A percentile compares a stretch with the other conserved stretches of the same genome.
Evolutionary conservation across 371 early-diverging fungal species (phyloP).

Genomic region (Zychaea mexicana): DNA sequence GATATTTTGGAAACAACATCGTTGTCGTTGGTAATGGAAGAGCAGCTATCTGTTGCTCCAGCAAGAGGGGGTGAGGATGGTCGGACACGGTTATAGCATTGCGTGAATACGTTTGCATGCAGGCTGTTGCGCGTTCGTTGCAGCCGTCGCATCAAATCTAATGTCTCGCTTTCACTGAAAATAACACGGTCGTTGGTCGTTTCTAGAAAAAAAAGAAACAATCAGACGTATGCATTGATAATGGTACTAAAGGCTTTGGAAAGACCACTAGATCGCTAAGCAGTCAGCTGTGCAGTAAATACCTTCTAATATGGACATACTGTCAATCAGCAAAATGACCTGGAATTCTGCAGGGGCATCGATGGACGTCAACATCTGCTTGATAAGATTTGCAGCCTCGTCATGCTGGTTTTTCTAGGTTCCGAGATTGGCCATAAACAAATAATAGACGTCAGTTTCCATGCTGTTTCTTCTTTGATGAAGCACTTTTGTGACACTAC

Average conservation of each 20-base stretch:
- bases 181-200: neutral
- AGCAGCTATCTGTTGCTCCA: no score
- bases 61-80: no score
- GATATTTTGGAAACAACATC: conserved; percentile 9
- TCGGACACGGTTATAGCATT: conserved; percentile 10
- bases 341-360: conserved; percentile 19
- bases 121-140: conserved; percentile 1
- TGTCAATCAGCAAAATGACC: conserved; percentile 15
- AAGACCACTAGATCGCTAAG: no score
- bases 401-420: conserved; percentile 1
- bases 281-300: neutral
- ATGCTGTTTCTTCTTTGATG: neutral
- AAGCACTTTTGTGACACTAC: neutral
- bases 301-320: conserved; percentile 14
- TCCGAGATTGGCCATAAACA: no score
- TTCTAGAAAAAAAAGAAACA: no score
- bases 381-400: conserved; percentile 6
- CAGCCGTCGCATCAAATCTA: conserved; percentile 14
- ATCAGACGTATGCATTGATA: no score
- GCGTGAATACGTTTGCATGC: neutral
- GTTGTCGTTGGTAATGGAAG: neutral
- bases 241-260: no score
- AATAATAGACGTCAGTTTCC: no score
- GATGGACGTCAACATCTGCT: conserved; percentile 6
- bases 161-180: conserved; percentile 17